These are phyloP conservation scores for Colletotrichum orbiculare DNA, from an alignment of 2,329 filamentous ascomycete species.

Conservation along the genomic window DNA sequence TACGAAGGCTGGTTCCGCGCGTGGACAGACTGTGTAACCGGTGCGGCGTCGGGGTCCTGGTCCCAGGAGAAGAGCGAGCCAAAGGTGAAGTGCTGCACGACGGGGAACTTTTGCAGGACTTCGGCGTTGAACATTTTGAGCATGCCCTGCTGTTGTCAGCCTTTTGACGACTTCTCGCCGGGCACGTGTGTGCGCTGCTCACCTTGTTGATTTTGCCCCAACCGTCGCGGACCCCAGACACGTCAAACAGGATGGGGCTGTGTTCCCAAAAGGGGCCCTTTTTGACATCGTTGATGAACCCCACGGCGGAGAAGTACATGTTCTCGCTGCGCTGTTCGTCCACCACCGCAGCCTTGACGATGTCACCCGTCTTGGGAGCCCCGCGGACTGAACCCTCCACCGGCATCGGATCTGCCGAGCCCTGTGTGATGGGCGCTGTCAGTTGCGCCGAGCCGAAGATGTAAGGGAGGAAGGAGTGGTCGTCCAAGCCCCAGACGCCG, in stretches of 20 bases:
- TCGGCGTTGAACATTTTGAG: conserved; percentile 99
- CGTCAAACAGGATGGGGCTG: conserved; percentile 90
- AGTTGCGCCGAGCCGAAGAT: conserved; percentile 95
- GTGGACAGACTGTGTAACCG: conserved; percentile 64
- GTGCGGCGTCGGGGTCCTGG: conserved; percentile 68
- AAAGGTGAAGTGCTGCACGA: conserved; percentile 95
- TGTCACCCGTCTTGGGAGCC: conserved; percentile 77
- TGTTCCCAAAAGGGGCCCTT: conserved; percentile 97
- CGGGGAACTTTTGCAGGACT: conserved; percentile 95
- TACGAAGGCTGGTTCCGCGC: conserved; percentile 63
- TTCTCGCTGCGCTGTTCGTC: conserved; percentile 74
- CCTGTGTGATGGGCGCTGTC: conserved; percentile 75
- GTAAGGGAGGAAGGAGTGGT: conserved; percentile 94
- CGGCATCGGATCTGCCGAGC: conserved; percentile 71
- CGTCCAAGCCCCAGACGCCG: conserved; percentile 98
- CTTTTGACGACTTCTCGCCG: neutral
- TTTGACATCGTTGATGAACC: conserved; percentile 98
- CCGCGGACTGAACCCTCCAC: conserved; percentile 80
- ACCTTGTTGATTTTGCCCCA: conserved; percentile 99
- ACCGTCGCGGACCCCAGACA: conserved; percentile 89
- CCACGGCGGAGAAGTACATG: conserved; percentile 95
- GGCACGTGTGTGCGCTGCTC: neutral
- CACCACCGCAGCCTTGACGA: conserved; percentile 73
- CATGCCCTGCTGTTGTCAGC: conserved; percentile 76
- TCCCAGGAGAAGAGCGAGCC: conserved; percentile 85